phyloP scores from a whole-genome alignment of 371 early-diverging fungal species.

The Apophysomyces trapeziformis region DNA sequence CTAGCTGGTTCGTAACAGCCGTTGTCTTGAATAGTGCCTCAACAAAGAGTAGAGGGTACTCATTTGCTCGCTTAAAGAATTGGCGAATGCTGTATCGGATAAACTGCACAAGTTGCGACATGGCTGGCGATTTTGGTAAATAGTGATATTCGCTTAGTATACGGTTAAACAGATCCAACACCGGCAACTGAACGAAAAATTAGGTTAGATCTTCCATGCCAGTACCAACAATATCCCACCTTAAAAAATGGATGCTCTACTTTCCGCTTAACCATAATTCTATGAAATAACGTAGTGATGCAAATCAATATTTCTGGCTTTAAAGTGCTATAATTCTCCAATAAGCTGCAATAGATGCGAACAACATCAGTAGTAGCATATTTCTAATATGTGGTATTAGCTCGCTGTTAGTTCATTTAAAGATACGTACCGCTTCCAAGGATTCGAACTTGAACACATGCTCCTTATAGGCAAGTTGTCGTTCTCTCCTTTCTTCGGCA shows the following conservation, averaged over 20 bases:
- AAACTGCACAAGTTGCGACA: slow-evolving; percentile 54
- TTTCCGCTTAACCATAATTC: slow-evolving; percentile 67
- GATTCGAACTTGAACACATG: slow-evolving; percentile 59
- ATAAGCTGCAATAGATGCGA: slow-evolving; percentile 54
- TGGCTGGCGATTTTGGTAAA: slow-evolving; percentile 37
- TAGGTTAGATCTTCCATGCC: neutral
- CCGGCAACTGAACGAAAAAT: slow-evolving; percentile 44
- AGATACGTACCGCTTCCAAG: slow-evolving; percentile 59
- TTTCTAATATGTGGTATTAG: slow-evolving; percentile 34
- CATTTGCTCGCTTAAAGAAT: slow-evolving; percentile 57
- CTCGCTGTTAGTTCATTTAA: neutral
- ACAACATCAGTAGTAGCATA: slow-evolving; percentile 59
- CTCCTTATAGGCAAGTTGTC: slow-evolving; percentile 43
- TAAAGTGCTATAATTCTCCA: slow-evolving; percentile 53
- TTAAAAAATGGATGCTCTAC: slow-evolving; percentile 64
- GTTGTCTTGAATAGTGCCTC: slow-evolving; percentile 49
- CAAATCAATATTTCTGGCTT: slow-evolving; percentile 54
- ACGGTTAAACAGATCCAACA: slow-evolving; percentile 65
- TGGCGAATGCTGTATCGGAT: slow-evolving; percentile 55
- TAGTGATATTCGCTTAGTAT: slow-evolving; percentile 41
- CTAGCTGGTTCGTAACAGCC: neutral
- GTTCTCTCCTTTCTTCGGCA: slow-evolving; percentile 33
- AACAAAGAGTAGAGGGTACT: slow-evolving; percentile 62
- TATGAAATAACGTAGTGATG: slow-evolving; percentile 66
- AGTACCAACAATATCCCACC: slow-evolving; percentile 27